These are phyloP conservation scores for Tulasnella calospora DNA, from an alignment of 768 basidiomycete genomes.

Conservation along the genomic window DNA sequence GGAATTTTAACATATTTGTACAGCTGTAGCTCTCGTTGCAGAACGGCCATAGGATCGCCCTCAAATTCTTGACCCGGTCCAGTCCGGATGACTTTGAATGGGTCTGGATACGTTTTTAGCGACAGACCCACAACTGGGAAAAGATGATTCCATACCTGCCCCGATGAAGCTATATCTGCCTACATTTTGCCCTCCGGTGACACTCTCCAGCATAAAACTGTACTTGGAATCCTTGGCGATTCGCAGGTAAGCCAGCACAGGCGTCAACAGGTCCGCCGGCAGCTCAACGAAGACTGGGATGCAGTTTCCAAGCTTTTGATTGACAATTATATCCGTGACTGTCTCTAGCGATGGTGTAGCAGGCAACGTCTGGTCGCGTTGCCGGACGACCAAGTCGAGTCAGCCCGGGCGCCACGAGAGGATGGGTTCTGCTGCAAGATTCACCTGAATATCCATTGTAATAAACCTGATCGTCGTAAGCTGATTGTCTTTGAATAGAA, in stretches of 20 bases:
- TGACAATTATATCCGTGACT: slow-evolving; percentile 67
- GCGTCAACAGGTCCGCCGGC: slow-evolving; percentile 93
- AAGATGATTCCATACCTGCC: slow-evolving; percentile 57
- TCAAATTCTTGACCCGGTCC: slow-evolving; percentile 75
- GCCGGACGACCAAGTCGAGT: background rate
- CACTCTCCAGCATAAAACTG: slow-evolving; percentile 92
- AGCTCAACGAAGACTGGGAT: slow-evolving; percentile 89
- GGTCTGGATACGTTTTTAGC: slow-evolving; percentile 54
- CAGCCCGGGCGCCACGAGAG: background rate
- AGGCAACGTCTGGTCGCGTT: slow-evolving; percentile 39
- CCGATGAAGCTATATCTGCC: slow-evolving; percentile 96
- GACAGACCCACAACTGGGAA: background rate
- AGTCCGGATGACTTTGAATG: slow-evolving; percentile 84
- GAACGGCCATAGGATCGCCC: slow-evolving; percentile 80
- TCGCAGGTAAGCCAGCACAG: slow-evolving; percentile 92
- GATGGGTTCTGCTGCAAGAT: background rate
- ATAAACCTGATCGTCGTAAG: background rate
- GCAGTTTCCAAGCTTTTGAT: slow-evolving; percentile 84
- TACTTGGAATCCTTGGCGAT: slow-evolving; percentile 88
- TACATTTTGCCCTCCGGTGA: slow-evolving; percentile 82
- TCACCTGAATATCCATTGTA: slow-evolving; percentile 24
- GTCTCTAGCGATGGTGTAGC: slow-evolving; percentile 67
- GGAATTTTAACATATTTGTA: slow-evolving; percentile 90
- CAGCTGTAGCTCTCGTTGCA: slow-evolving; percentile 79
- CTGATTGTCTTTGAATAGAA: background rate